Evolutionary conservation across 2,329 filamentous ascomycete species (phyloP).

Genomic region (Cadophora gregata): DNA sequence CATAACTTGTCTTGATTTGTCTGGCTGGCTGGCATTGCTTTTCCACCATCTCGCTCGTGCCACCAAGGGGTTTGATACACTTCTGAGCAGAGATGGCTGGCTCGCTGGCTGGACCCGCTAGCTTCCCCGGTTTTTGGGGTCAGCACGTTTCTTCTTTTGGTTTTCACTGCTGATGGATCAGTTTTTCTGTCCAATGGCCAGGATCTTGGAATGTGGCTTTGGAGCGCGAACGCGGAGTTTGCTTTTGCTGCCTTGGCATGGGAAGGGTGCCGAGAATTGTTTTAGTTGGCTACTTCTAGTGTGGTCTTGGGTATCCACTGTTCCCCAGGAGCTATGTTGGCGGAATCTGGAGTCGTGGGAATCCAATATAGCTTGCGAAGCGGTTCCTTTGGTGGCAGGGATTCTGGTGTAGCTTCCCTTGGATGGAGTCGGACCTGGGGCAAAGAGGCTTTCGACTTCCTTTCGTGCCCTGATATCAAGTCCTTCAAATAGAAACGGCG

Average conservation of each 20-base stretch:
- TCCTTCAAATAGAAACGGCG: too few relatives aligned
- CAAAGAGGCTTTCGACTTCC: background rate
- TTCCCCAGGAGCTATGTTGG: background rate
- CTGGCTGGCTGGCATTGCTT: background rate
- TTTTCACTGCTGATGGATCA: background rate
- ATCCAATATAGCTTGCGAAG: background rate
- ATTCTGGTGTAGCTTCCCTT: background rate
- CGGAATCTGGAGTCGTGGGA: background rate
- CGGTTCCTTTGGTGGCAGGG: background rate
- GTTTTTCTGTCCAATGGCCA: background rate
- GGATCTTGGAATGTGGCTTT: background rate
- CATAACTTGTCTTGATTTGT: background rate
- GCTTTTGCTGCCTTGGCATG: conserved; percentile 10
- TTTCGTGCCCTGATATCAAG: background rate
- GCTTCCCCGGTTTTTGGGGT: conserved; percentile 3
- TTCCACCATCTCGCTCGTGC: conserved; percentile 6
- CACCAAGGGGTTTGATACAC: background rate
- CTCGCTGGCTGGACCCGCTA: background rate
- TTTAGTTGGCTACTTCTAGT: background rate
- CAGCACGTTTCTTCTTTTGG: background rate
- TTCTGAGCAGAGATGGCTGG: background rate
- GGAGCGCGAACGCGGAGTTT: background rate
- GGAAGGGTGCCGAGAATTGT: background rate
- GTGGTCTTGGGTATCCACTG: background rate
- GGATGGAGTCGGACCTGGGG: background rate